phyloP scores from a whole-genome alignment of 2,329 filamentous ascomycete species.

The Ceratocystis destructans region DNA sequence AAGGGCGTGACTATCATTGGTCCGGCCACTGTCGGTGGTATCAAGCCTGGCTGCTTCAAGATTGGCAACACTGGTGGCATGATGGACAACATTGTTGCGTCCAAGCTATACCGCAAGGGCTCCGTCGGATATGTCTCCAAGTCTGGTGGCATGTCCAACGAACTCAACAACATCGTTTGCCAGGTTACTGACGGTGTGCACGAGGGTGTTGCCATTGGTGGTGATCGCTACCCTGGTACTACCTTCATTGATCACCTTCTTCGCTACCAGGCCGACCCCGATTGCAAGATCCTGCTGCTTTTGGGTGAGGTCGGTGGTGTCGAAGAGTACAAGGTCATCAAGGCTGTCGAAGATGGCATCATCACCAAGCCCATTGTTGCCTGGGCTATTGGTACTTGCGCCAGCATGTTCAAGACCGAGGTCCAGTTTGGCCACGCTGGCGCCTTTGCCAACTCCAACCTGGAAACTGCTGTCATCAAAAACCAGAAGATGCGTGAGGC shows the following conservation, averaged over 20 bases:
- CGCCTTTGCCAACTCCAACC: slow-evolving; percentile 97
- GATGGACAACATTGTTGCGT: slow-evolving; percentile 99
- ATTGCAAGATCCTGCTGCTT: slow-evolving; percentile 92
- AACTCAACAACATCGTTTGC: slow-evolving; percentile 98
- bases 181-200: slow-evolving; percentile 96
- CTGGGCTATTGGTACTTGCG: slow-evolving; percentile 98
- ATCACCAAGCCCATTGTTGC: slow-evolving; percentile 99
- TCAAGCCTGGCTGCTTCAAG: slow-evolving; percentile 99
- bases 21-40: slow-evolving; percentile 94
- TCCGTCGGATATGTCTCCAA: slow-evolving; percentile 99
- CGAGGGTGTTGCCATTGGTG: slow-evolving; percentile 98
- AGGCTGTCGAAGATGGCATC: slow-evolving; percentile 83
- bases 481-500: slow-evolving; percentile 95
- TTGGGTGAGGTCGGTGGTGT: slow-evolving; percentile 98
- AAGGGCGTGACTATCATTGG: slow-evolving; percentile 99
- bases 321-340: slow-evolving; percentile 98
- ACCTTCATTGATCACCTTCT: slow-evolving; percentile 99
- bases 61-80: slow-evolving; percentile 99
- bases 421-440: slow-evolving; percentile 98
- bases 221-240: slow-evolving; percentile 96
- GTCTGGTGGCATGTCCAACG: slow-evolving; percentile 99
- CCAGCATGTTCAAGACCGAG: slow-evolving; percentile 99
- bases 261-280: slow-evolving; percentile 88
- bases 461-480: slow-evolving; percentile 93
- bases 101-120: slow-evolving; percentile 98